Percentiles rank a stretch among this genome's conserved stretches.
phyloP scores from a whole-genome alignment of 208 protist genomes.

The Giardia muris region DNA sequence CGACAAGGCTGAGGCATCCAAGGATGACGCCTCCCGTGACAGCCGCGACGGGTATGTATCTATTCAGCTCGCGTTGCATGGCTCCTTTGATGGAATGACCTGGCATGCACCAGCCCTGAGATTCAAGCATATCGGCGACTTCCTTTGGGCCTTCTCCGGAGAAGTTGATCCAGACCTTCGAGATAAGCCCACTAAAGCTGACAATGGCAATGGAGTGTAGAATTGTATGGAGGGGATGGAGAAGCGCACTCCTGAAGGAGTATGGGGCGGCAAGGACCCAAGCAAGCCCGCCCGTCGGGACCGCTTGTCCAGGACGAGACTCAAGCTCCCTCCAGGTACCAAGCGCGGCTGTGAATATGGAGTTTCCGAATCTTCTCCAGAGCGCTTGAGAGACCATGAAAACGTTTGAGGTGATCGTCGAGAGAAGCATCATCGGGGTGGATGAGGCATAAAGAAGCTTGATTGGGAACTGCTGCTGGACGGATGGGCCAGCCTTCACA shows the following conservation, averaged over 20 bases:
- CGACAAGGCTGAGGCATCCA: conserved; percentile 27
- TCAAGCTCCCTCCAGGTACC: conserved; percentile 76
- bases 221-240: conserved; percentile 87
- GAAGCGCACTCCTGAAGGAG: conserved; percentile 56
- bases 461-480: conserved; percentile 72
- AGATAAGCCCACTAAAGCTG: conserved; percentile 87
- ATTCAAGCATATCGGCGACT: conserved; percentile 79
- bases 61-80: conserved; percentile 19
- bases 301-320: conserved; percentile 42
- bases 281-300: conserved; percentile 81
- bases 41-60: conserved; percentile 44
- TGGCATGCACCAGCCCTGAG: conserved; percentile 73
- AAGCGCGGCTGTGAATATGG: conserved; percentile 87
- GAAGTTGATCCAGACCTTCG: conserved; percentile 89
- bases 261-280: conserved; percentile 94
- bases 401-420: conserved; percentile 90
- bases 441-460: conserved; percentile 99
- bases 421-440: conserved; percentile 99
- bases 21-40: conserved; percentile 40
- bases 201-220: conserved; percentile 93
- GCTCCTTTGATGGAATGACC: neutral
- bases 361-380: conserved; percentile 82
- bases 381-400: conserved; percentile 98
- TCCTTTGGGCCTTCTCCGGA: conserved; percentile 80
- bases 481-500: conserved; percentile 49